Base-by-base conservation (phyloP, 495 filamentous ascomycete genomes). In the Trichoderma orchidacearum region DNA sequence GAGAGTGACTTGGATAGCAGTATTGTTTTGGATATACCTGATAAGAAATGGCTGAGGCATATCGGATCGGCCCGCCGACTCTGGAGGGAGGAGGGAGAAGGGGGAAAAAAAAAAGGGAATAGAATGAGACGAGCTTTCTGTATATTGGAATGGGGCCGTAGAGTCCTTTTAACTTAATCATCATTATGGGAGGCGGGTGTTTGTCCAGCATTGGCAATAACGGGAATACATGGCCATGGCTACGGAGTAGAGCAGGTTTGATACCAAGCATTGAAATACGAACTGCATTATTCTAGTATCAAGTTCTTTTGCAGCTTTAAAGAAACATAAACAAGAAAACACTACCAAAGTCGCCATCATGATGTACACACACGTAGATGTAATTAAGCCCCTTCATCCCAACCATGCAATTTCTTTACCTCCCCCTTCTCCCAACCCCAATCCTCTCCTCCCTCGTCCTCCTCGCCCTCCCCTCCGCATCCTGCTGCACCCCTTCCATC, bases 1-100 rank as follows among this genome's bases (percentile, higher is more conserved):
- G 65, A 56, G 75, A 34, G 68, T 72, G 0, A 64, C 56, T 27
- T 78, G 75, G 75, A 75, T 78, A 69, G 72, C 65, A 28, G 38
- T 73, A 31, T 32, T 62, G 25, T 68, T 73, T 35, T 78, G 68
- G 62, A 64, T 54, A 6, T 76, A 65, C 56, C 59, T 78, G 41
- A 61, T 63, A 13, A 71, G 63, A 56, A 67, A 66, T 58, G 72
- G 73, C 7, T 77, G 34, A 57, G 18, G 4, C 13, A 2, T 21
- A 50, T 3, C 3, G 21, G 13, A 8, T 21, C 6, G 8, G 17
- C 1, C 38, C 18, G 18, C 1, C 38, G n/a, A n/a, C n/a, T n/a
- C n/a, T n/a, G n/a, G n/a, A n/a, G n/a, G n/a, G n/a, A n/a, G n/a
- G n/a, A n/a, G n/a, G n/a, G n/a, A n/a, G n/a, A n/a, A n/a, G n/a